Conservation (phyloP, 2,329 filamentous ascomycete species). For the Cladophialophora bantiana region DNA sequence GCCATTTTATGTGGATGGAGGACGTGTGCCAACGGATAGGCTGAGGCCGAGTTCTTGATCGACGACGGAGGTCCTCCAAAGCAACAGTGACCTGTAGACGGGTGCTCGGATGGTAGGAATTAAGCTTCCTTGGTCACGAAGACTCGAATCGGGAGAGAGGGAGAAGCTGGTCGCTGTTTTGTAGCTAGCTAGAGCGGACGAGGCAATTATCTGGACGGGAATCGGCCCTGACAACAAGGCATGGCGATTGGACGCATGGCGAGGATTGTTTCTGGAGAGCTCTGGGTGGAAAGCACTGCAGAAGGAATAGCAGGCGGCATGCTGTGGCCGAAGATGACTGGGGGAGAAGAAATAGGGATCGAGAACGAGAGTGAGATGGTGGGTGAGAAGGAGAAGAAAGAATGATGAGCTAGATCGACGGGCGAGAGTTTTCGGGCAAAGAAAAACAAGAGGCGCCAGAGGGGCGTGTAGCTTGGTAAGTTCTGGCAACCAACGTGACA, state of each 20-base stretch:
- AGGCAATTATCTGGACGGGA: conserved; percentile 36
- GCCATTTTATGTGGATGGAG: conserved; percentile 23
- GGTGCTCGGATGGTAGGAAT: background rate
- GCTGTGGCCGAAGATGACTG: background rate
- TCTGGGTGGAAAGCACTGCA: conserved; percentile 23
- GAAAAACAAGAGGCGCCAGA: conserved; percentile 2
- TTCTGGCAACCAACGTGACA: conserved; percentile 9
- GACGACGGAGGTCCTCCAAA: background rate
- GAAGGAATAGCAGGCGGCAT: conserved; percentile 1
- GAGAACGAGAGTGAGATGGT: conserved; percentile 1
- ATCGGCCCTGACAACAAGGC: conserved; percentile 27
- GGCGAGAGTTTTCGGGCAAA: background rate
- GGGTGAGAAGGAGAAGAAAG: background rate
- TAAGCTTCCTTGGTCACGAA: background rate
- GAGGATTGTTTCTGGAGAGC: conserved; percentile 18
- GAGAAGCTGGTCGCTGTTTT: background rate
- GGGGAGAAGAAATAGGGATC: background rate
- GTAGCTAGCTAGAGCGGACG: conserved; percentile 8
- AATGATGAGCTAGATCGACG: background rate
- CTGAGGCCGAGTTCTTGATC: conserved; percentile 7
- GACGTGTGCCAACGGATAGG: conserved; percentile 24
- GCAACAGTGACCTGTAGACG: background rate
- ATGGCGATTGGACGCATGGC: conserved; percentile 32
- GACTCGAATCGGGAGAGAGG: background rate
- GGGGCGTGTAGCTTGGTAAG: conserved; percentile 1